These are phyloP conservation scores for Trichoderma oligosporum DNA, from an alignment of 2,329 filamentous ascomycete species.

Conservation along the genomic window DNA sequence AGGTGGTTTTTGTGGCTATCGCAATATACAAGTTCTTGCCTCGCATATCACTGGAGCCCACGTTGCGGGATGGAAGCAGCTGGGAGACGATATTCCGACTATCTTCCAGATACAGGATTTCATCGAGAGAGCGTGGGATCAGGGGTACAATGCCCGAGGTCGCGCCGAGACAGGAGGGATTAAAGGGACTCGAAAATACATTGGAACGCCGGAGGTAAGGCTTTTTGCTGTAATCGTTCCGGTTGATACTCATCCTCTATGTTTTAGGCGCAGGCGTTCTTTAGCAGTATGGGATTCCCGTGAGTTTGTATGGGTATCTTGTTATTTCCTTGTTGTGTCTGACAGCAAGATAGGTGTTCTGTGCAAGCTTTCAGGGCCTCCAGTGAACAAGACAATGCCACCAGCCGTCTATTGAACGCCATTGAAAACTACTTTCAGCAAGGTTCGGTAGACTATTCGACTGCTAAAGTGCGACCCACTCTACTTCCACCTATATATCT, in stretches of 20 bases:
- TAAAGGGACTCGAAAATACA: slow-evolving; percentile 86
- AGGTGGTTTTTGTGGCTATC: slow-evolving; percentile 91
- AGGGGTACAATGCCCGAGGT: slow-evolving; percentile 71
- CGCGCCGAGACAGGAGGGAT: slow-evolving; percentile 83
- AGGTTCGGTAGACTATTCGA: slow-evolving; percentile 40
- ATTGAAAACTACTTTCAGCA: slow-evolving; percentile 72
- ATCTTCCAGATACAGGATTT: slow-evolving; percentile 80
- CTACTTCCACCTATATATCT: slow-evolving; percentile 80
- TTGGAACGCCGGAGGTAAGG: slow-evolving; percentile 80
- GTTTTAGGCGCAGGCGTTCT: slow-evolving; percentile 73
- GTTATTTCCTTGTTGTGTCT: not conserved
- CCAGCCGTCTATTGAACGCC: slow-evolving; percentile 58
- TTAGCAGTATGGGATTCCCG: slow-evolving; percentile 64
- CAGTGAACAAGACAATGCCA: slow-evolving; percentile 38
- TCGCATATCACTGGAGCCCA: slow-evolving; percentile 67
- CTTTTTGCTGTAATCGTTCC: no score
- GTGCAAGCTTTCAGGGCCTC: slow-evolving; percentile 56
- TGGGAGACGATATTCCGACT: slow-evolving; percentile 62
- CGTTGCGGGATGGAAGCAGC: slow-evolving; percentile 55
- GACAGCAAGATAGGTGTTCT: slow-evolving; percentile 47
- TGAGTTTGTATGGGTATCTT: slow-evolving; percentile 36
- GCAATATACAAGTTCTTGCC: slow-evolving; percentile 88
- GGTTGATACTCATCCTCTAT: not conserved
- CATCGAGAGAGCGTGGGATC: slow-evolving; percentile 86
- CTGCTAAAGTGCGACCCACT: slow-evolving; percentile 64